These are phyloP conservation scores for Eucalyptus lansdowneana DNA, from an alignment of 345 rosid species.

Conservation along the genomic window DNA sequence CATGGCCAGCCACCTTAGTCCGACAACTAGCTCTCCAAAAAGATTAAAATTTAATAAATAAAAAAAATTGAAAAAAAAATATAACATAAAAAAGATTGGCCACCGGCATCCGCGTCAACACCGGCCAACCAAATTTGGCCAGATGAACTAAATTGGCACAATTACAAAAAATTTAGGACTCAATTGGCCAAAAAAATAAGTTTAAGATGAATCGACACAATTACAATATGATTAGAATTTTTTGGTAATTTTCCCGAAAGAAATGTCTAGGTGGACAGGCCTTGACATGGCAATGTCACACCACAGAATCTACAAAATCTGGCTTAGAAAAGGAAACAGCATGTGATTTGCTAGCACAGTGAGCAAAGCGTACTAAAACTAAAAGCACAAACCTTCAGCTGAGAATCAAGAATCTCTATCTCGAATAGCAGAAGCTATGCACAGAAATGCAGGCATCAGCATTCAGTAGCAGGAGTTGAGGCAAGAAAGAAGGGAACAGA, in stretches of 20 bases:
- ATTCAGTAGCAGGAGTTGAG: background rate
- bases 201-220: rapidly evolving
- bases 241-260: rapidly evolving
- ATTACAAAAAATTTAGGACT: too few species aligned
- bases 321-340: background rate
- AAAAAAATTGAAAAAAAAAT: rapidly evolving
- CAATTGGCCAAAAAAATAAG: too few species aligned
- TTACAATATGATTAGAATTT: rapidly evolving
- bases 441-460: background rate
- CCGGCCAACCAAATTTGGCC: rapidly evolving
- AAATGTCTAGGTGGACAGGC: background rate
- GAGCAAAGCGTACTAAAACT: background rate
- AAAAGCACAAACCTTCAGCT: background rate
- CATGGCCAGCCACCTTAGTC: rapidly evolving
- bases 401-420: background rate
- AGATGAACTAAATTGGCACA: rapidly evolving
- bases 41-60: too few species aligned
- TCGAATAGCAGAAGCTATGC: background rate
- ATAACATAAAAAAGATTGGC: rapidly evolving
- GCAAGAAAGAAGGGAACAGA: background rate
- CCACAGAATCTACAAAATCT: background rate
- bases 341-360: background rate
- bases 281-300: background rate
- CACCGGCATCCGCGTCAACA: rapidly evolving
- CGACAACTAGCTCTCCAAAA: rapidly evolving